These are phyloP conservation scores for Hericium rajendrae DNA, from an alignment of 768 basidiomycete genomes.

Conservation along the genomic window DNA sequence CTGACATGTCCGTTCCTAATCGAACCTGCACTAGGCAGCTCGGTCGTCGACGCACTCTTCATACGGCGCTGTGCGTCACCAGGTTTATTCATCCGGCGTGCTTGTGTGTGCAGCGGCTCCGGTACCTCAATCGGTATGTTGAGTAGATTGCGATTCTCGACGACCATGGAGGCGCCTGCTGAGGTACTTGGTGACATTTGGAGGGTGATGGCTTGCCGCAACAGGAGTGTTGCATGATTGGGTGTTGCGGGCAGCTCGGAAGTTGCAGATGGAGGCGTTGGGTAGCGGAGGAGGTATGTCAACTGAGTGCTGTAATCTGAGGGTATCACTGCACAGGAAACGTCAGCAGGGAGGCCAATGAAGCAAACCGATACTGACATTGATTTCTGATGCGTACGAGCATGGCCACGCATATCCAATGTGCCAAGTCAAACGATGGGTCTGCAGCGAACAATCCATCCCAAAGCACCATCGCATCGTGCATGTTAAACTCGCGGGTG, in stretches of 20 bases:
- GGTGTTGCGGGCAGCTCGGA: constrained; percentile 27
- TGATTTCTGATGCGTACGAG: constrained; percentile 87
- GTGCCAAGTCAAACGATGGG: constrained; percentile 63
- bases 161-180: constrained; percentile 65
- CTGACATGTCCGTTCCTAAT: constrained; percentile 14
- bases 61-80: constrained; percentile 21
- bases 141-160: constrained; percentile 76
- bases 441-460: constrained; percentile 91
- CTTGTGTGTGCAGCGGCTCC: constrained; percentile 29
- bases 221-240: constrained; percentile 57
- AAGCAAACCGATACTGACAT: constrained; percentile 36
- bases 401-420: constrained; percentile 92
- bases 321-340: constrained; percentile 53
- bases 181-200: constrained; percentile 65
- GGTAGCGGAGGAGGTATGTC: constrained; percentile 80
- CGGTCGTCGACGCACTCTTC: constrained; percentile 16
- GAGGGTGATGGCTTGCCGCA: constrained; percentile 77
- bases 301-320: constrained; percentile 83
- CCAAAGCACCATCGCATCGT: constrained; percentile 84
- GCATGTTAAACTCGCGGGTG: constrained; percentile 81
- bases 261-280: constrained; percentile 35
- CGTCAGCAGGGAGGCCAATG: not conserved
- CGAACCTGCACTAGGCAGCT: constrained; percentile 2
- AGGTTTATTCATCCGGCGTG: constrained; percentile 27
- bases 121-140: constrained; percentile 64